Evolutionary conservation across 2,329 filamentous ascomycete species (phyloP), one percentile per base, ranked within the genome.

Genomic region (Lojkania enalia): DNA sequence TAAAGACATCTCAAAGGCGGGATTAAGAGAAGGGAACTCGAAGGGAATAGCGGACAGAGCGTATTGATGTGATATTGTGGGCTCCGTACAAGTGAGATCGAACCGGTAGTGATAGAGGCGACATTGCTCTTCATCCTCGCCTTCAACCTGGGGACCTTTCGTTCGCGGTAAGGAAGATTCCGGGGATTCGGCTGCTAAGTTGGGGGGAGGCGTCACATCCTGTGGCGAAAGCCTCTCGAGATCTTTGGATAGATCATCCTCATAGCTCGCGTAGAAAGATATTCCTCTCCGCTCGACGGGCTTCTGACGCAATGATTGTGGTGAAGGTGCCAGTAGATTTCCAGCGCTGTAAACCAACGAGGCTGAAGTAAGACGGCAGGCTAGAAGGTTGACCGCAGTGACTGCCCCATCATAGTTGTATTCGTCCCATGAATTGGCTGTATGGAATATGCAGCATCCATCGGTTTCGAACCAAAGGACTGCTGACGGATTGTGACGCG

Each of bases 71-170:
- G 72, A 74, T 31, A 87, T 85, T 0, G 52, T 61, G 2, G 67
- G 62, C 2, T 56, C 55, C 1, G 56, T 35, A 3, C 60, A 48
- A 0, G 58, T 43, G 1, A 86, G 64, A 1, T 73, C 69, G 56
- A 88, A 87, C 27, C 75, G 74, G 59, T 86, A 87, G 58, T 87
- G 87, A 64, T 87, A 88, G 0, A 88, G 72, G 4, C 84, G 77
- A 47, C 84, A 88, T 62, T 88, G 82, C 35, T 85, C 82, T 51
- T 83, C 77, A 49, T 86, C 83, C 1, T 66, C 63, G 16, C 55
- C 33, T 12, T 54, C 57, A 16, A 66, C 60, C 12, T 55, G 60
- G 13, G 63, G 49, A 11, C 42, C 42, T 7, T 33, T 25, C 4
- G 25, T 25, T 13, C 30, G 19, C 9, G 35, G 38, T 12, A 32